Percentiles rank a stretch among this genome's conserved stretches.
Conservation (phyloP, 1,139 yeast genomes). For the Kurtzmaniella quercitrusa region DNA sequence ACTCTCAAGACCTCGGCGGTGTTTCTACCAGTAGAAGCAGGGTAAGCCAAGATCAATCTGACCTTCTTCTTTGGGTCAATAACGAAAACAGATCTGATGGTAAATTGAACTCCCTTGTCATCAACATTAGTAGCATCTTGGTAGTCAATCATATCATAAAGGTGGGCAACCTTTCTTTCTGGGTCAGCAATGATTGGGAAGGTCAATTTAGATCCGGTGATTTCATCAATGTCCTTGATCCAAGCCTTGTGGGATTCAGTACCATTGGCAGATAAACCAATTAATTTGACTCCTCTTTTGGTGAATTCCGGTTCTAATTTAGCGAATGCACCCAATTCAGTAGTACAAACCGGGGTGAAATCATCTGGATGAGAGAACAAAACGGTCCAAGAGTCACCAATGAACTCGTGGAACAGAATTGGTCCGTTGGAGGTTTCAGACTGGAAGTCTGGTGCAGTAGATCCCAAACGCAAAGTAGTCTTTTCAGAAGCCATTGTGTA, state of each 20-base stretch:
- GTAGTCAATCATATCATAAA: slow-evolving; percentile 78
- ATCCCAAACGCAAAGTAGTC: slow-evolving; percentile 45
- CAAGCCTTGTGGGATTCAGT: slow-evolving; percentile 74
- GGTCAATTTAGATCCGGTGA: slow-evolving; percentile 62
- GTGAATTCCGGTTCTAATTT: slow-evolving; percentile 78
- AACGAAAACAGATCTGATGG: slow-evolving; percentile 84
- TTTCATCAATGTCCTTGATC: slow-evolving; percentile 86
- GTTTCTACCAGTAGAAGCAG: slow-evolving; percentile 91
- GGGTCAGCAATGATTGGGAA: slow-evolving; percentile 89
- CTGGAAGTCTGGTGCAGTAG: slow-evolving; percentile 75
- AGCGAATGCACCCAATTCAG: slow-evolving; percentile 91
- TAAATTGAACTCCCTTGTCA: slow-evolving; percentile 55
- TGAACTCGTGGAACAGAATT: slow-evolving; percentile 74
- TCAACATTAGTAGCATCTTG: slow-evolving; percentile 60
- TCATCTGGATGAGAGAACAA: slow-evolving; percentile 92
- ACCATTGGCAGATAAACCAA: slow-evolving; percentile 80
- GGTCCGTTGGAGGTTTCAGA: slow-evolving; percentile 76
- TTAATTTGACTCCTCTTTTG: slow-evolving; percentile 74
- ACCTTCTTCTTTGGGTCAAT: slow-evolving; percentile 86
- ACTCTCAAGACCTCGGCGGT: slow-evolving; percentile 83
- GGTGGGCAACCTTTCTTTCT: slow-evolving; percentile 72
- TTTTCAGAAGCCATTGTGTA: slow-evolving; percentile 5
- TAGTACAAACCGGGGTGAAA: slow-evolving; percentile 92
- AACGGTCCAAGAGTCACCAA: slow-evolving; percentile 80
- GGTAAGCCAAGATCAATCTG: slow-evolving; percentile 78